Evolutionary conservation across 2,329 filamentous ascomycete genomes (phyloP).

Genomic region (Cladophialophora bantiana): DNA sequence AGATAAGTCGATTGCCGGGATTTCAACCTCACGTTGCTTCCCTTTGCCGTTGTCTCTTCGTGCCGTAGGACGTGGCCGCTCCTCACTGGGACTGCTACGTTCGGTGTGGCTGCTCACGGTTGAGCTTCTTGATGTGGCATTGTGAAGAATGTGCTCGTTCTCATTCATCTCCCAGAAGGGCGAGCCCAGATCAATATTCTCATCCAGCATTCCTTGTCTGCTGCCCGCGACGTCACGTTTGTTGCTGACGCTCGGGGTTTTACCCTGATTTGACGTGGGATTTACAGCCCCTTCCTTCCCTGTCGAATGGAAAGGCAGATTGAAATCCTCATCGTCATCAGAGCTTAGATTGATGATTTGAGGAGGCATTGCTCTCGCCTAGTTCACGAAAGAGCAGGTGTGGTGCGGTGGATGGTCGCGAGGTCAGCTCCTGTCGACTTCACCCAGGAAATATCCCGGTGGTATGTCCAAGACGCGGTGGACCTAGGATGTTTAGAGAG

Average conservation of each 20-base stretch:
- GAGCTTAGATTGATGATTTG: constrained; percentile 17
- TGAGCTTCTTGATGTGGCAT: not conserved
- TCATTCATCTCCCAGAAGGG: not conserved
- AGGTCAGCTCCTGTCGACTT: not conserved
- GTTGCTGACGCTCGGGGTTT: not conserved
- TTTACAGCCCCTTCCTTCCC: not conserved
- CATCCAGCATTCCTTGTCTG: not conserved
- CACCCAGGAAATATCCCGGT: not conserved
- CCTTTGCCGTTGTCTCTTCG: constrained; percentile 16
- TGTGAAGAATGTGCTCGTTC: not conserved
- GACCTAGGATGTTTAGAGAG: not conserved
- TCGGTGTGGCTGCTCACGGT: constrained; percentile 12
- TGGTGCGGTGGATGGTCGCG: not conserved
- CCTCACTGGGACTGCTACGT: not conserved
- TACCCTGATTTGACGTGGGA: not conserved
- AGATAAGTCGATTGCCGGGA: constrained; percentile 27
- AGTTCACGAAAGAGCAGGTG: not conserved
- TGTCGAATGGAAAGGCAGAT: not conserved
- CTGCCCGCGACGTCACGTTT: not conserved
- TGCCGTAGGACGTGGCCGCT: not conserved
- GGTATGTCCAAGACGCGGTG: not conserved
- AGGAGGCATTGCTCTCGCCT: constrained; percentile 3
- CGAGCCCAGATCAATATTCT: not conserved
- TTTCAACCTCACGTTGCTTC: constrained; percentile 11
- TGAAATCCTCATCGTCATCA: constrained; percentile 13